Conservation (phyloP, 2,329 filamentous ascomycete species). For the Grosmannia serpens region DNA sequence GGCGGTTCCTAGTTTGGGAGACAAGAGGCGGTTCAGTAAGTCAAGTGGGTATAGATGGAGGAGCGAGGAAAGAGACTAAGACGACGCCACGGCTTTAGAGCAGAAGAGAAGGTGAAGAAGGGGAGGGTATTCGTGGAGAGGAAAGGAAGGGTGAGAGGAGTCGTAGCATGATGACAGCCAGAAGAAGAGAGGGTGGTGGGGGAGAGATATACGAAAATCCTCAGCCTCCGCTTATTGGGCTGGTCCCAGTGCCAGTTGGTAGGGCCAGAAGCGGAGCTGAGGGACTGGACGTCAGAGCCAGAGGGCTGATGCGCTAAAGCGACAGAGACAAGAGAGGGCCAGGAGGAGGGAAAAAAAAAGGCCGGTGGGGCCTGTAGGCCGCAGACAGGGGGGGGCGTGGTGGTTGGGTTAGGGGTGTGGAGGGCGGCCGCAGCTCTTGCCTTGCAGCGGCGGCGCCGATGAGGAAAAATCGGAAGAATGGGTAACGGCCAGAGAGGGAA, state of each 20-base stretch:
- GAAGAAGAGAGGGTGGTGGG: constrained; percentile 31
- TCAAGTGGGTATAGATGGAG: background rate
- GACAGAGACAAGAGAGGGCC: background rate
- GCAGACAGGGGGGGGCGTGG: constrained; percentile 5
- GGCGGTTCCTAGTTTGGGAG: constrained; percentile 9
- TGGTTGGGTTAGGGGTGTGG: constrained; percentile 1
- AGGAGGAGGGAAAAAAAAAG: background rate
- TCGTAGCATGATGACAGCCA: constrained; percentile 23
- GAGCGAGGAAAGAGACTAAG: constrained; percentile 7
- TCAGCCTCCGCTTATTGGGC: constrained; percentile 8
- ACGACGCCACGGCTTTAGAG: constrained; percentile 43
- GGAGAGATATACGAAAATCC: constrained; percentile 32
- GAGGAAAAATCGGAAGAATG: background rate
- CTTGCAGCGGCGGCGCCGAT: constrained; percentile 1
- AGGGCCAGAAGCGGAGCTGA: constrained; percentile 1
- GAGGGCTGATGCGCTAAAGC: background rate
- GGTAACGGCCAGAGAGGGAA: background rate
- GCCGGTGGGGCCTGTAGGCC: constrained; percentile 5
- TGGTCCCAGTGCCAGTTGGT: background rate
- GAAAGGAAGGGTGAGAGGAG: constrained; percentile 33
- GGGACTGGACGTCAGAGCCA: background rate
- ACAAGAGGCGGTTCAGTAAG: background rate
- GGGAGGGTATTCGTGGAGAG: constrained; percentile 45
- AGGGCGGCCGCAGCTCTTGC: background rate
- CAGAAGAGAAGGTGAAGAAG: constrained; percentile 45